These are phyloP conservation scores for Psilocybe sp. DNA, from an alignment of 768 basidiomycete species.

Conservation along the genomic window DNA sequence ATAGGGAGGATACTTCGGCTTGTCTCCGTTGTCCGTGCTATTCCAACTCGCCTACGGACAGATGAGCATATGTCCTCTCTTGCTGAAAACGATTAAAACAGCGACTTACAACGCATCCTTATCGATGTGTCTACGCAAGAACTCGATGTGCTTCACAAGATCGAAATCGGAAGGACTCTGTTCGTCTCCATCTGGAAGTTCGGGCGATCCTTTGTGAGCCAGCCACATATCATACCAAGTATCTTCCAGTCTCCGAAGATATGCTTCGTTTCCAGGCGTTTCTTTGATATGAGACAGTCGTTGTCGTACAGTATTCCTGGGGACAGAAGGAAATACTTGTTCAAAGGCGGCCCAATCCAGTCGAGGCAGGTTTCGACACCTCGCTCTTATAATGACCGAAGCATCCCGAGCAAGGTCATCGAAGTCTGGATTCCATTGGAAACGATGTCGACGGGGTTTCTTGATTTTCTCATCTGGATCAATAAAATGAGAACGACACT, in stretches of 20 bases:
- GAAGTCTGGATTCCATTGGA: constrained; percentile 83
- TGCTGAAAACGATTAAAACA: constrained; percentile 4
- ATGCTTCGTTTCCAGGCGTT: constrained; percentile 65
- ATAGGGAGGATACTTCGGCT: constrained; percentile 34
- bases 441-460: constrained; percentile 55
- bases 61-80: constrained; percentile 6
- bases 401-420: constrained; percentile 89
- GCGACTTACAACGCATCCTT: constrained; percentile 79
- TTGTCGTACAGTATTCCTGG: constrained; percentile 68
- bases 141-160: constrained; percentile 76
- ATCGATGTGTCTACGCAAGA: constrained; percentile 77
- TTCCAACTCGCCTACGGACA: constrained; percentile 60
- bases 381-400: constrained; percentile 75
- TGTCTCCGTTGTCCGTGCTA: constrained; percentile 41
- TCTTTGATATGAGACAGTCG: constrained; percentile 61
- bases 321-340: constrained; percentile 79
- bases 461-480: constrained; percentile 40
- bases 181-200: constrained; percentile 71
- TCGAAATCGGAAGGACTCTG: constrained; percentile 72
- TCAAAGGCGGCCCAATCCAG: constrained; percentile 73
- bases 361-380: constrained; percentile 59
- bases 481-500: background rate
- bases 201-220: constrained; percentile 61
- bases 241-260: constrained; percentile 76
- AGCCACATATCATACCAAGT: constrained; percentile 80